Base-by-base conservation (phyloP, 2,329 filamentous ascomycete species). In the Ceratocystis diversiconidia region DNA sequence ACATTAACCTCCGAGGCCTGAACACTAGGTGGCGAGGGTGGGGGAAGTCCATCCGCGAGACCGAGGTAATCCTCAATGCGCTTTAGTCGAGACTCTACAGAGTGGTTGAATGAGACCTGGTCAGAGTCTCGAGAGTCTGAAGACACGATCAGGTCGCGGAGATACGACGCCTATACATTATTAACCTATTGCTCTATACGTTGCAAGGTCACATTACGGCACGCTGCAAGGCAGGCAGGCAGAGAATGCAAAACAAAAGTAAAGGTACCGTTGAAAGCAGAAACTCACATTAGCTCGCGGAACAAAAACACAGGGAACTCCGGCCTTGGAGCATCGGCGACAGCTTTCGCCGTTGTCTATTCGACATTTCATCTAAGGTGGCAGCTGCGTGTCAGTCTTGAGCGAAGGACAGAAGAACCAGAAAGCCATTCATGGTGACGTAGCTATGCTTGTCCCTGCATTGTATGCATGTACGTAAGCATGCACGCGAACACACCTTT, bases 221-320 rank as follows among this genome's bases (percentile, higher is more conserved):
- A 41, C 36, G 36, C 36, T 15, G 36, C 10, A 41, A 41, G 12
- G 10, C 36, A 41, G 10, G 0, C 36, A 41, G 10, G 12, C 10
- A 12, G 36, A 15, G 36, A 15, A 2, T 61, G 48, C 12, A 8
- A 64, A 36, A 22, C 52, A 46, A n/a, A 17, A n/a, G 2, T 15
- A 12, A 8, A 5, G 64, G 17, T 66, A 55, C n/a, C 52, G 65
- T 10, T 61, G 41, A 10, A 66, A 63, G 2, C 46, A 17, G 62
- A 61, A 22, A 67, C 73, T 66, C 69, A 75, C 75, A 68, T 77
- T 76, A 55, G 74, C 74, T 50, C 75, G 71, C 10, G 75, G 75
- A 41, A 76, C 74, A 66, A 76, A 76, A 12, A 76, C 71, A 68
- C 75, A 77, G 25, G 74, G 73, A 8, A 74, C 71, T n/a, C 73